Evolutionary conservation across 225 moss, liverwort and hornwort species (phyloP), one percentile per base, ranked within the genome.

Genomic region (Antitrichia curtipendula): DNA sequence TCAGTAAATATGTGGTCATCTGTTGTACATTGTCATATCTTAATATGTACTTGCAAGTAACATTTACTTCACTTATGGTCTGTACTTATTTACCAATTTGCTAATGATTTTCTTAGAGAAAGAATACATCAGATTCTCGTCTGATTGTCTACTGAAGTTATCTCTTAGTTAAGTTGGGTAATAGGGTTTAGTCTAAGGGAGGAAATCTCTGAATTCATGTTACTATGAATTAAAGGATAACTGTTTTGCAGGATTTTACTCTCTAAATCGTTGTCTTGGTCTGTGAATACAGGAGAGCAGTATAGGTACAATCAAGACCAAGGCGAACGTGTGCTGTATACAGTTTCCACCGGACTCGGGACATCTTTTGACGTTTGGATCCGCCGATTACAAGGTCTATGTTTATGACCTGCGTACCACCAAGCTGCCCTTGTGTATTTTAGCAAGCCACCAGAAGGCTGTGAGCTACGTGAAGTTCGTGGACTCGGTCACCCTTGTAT

Each of bases 391-490:
- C 86, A 96, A 96, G 84, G 93, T 96, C 19, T 99, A 96, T 85
- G 97, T 96, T n/a, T 99, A 99, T 82, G 98, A 99, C 79, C 88
- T 99, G 90, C 94, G 98, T 75, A 95, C 52, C 82, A 95, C 96
- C n/a, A 93, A 90, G 94, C 83, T 88, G 88, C 95, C 97, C 10
- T 92, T 97, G 88, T 97, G 95, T 88, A 93, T 95, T 75, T 90
- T 99, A 89, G 94, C 96, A 57, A 91, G 96, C 86, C 98, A 99
- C 78, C 95, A 91, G 91, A 99, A 96, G 91, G 96, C 98, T 70
- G 98, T 99, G 86, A 99, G 98, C 88, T 97, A 95, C 84, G 97
- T 99, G 63, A 99, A 95, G 88, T 99, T 99, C 85, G 95, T 99
- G 83, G 98, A 99, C 62, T 90, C 96, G 45, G 91, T 92, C 81